Conservation (phyloP, 805 yeast genomes). For the Yamadazyma laniorum region DNA sequence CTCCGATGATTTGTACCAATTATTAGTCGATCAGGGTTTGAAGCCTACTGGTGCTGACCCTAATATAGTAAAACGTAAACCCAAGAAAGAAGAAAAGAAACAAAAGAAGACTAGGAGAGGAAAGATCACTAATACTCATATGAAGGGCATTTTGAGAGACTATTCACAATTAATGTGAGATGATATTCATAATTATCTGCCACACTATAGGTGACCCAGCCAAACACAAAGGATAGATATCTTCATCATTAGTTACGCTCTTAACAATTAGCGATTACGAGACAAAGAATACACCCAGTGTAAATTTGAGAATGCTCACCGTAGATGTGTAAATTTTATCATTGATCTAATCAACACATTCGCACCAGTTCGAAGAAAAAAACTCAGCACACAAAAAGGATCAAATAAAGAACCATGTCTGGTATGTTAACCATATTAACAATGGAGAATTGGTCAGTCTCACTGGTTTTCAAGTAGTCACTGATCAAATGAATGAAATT, state of each 20-base stretch:
- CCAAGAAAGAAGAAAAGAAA: conserved; percentile 60
- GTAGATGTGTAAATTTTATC: not conserved
- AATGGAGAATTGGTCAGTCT: too few relatives aligned
- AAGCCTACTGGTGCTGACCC: conserved; percentile 99
- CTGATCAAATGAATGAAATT: too few relatives aligned
- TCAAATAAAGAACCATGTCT: conserved; percentile 19
- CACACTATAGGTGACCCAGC: too few relatives aligned
- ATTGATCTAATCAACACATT: not conserved
- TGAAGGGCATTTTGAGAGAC: conserved; percentile 93
- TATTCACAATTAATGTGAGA: conserved; percentile 45
- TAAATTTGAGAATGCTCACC: too few relatives aligned
- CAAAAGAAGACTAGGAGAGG: conserved; percentile 91
- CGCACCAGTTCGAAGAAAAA: conserved; percentile 1
- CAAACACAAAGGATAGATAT: too few relatives aligned
- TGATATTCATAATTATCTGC: too few relatives aligned
- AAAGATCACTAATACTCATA: conserved; percentile 92
- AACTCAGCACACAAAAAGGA: not conserved
- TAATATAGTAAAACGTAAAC: conserved; percentile 73
- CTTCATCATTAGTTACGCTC: too few relatives aligned
- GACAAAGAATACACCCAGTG: too few relatives aligned
- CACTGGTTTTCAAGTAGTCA: too few relatives aligned
- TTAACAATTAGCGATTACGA: too few relatives aligned
- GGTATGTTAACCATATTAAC: conserved; percentile 22
- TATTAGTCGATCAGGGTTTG: conserved; percentile 77
- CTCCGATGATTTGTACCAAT: conserved; percentile 74